phyloP scores from a whole-genome alignment of 495 filamentous ascomycete genomes.

The Trypethelium eluteriae region DNA sequence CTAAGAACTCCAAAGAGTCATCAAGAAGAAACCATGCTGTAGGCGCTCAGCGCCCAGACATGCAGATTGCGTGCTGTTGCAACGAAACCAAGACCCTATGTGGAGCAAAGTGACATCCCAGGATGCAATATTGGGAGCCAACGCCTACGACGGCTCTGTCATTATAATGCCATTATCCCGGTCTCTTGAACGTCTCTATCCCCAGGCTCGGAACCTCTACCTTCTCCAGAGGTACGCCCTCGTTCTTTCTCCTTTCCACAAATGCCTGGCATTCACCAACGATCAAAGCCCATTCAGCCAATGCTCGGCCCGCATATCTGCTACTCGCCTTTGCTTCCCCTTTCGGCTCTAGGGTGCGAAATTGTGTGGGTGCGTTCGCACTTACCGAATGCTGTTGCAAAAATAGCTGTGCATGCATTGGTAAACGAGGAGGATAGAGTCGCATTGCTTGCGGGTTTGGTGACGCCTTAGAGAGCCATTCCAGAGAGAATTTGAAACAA shows the following conservation, averaged over 20 bases:
- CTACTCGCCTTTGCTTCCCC: constrained; percentile 37
- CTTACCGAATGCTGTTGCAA: constrained; percentile 35
- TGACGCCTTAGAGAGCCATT: constrained; percentile 58
- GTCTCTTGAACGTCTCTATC: constrained; percentile 72
- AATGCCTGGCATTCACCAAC: constrained; percentile 88
- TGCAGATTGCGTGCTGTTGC: not conserved
- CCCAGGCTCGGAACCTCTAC: constrained; percentile 85
- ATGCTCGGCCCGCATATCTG: constrained; percentile 76
- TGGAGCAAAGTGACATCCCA: not conserved
- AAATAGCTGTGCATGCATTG: constrained; percentile 57
- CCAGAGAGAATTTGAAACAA: constrained; percentile 72
- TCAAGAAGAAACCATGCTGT: not conserved
- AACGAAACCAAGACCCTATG: not conserved
- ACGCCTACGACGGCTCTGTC: not conserved
- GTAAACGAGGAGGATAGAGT: constrained; percentile 67
- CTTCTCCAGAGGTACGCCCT: constrained; percentile 68
- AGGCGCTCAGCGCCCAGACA: not conserved
- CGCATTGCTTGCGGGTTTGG: constrained; percentile 48
- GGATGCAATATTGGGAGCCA: not conserved
- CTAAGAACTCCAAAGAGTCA: not conserved
- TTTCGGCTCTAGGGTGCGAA: constrained; percentile 27
- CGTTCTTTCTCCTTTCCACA: constrained; percentile 73
- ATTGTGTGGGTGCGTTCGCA: constrained; percentile 13
- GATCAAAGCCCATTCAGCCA: constrained; percentile 85
- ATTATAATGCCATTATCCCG: constrained; percentile 24